Percentiles rank a stretch among this genome's conserved stretches.
These are phyloP conservation scores for Krasilnikovozyma curviuscula DNA, from an alignment of 768 basidiomycete species.

Conservation along the genomic window DNA sequence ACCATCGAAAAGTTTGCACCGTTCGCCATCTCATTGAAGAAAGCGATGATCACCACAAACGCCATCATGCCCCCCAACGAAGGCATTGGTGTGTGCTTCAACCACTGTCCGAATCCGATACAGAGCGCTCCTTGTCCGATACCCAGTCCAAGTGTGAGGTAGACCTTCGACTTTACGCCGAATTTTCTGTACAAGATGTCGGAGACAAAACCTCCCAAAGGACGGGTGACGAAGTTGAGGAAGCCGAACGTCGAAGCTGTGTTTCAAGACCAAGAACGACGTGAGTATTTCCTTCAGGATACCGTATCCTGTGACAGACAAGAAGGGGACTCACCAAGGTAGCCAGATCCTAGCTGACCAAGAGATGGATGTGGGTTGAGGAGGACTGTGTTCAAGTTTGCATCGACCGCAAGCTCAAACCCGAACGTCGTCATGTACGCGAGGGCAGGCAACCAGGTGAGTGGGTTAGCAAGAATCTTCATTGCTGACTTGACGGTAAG, in stretches of 20 bases:
- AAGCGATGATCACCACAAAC: constrained; percentile 26
- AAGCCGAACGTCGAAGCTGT: constrained; percentile 31
- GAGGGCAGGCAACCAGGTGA: constrained; percentile 39
- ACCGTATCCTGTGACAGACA: no score
- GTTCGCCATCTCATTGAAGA: constrained; percentile 32
- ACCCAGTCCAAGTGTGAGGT: constrained; percentile 31
- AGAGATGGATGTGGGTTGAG: constrained; percentile 29
- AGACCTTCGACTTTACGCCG: constrained; percentile 32
- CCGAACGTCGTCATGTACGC: constrained; percentile 42
- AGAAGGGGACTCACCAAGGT: constrained; percentile 22
- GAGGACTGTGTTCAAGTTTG: constrained; percentile 34
- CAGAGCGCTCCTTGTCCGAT: constrained; percentile 32
- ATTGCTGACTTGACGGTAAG: constrained; percentile 27
- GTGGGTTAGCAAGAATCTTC: constrained; percentile 28
- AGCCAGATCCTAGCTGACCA: constrained; percentile 37
- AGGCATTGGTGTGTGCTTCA: background rate
- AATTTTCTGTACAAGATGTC: constrained; percentile 31
- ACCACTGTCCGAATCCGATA: constrained; percentile 30
- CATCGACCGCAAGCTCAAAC: constrained; percentile 40
- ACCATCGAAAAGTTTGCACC: constrained; percentile 32
- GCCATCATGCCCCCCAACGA: constrained; percentile 13
- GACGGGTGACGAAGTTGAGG: constrained; percentile 36
- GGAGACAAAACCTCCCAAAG: constrained; percentile 34
- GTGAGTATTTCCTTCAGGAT: no score
- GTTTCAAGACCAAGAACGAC: background rate